Percentiles rank a stretch among this genome's conserved stretches.
Evolutionary conservation across 345 rosid species (phyloP).

Genomic region (Salix koriyanagi): DNA sequence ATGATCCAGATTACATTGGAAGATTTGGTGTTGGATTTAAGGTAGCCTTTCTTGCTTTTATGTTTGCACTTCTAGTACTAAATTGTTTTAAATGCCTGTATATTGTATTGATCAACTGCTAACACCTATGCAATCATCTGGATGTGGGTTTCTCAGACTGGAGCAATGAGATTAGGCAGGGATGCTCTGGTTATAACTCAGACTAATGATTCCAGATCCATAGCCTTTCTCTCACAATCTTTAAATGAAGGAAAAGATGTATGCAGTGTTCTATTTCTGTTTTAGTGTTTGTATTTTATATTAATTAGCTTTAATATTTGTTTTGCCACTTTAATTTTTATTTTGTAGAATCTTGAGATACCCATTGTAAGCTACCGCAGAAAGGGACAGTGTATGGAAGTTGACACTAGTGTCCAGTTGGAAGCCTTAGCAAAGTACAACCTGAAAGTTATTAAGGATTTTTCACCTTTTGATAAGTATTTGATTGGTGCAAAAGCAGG

Average conservation of each 20-base stretch:
- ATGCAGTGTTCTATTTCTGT: background rate
- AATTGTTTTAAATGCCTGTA: background rate
- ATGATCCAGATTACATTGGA: slow-evolving; percentile 31
- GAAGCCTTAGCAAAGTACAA: slow-evolving; percentile 32
- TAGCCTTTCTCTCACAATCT: slow-evolving; percentile 39
- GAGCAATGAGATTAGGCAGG: slow-evolving; percentile 38
- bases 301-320: background rate
- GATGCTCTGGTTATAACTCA: slow-evolving; percentile 39
- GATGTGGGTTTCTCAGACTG: slow-evolving; percentile 23
- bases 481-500: slow-evolving; percentile 38
- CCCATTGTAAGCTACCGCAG: slow-evolving; percentile 35
- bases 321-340: background rate
- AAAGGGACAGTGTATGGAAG: slow-evolving; percentile 32
- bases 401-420: slow-evolving; percentile 21
- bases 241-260: slow-evolving; percentile 39
- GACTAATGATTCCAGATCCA: slow-evolving; percentile 33
- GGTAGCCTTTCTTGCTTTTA: slow-evolving; percentile 13
- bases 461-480: slow-evolving; percentile 39
- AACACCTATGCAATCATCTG: slow-evolving; percentile 7
- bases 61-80: background rate
- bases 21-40: slow-evolving; percentile 42
- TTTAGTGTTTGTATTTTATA: background rate
- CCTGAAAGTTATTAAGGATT: slow-evolving; percentile 27
- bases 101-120: background rate
- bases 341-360: slow-evolving; percentile 34